Conservation (phyloP, 768 basidiomycete genomes). For the Amanita brunnescens region DNA sequence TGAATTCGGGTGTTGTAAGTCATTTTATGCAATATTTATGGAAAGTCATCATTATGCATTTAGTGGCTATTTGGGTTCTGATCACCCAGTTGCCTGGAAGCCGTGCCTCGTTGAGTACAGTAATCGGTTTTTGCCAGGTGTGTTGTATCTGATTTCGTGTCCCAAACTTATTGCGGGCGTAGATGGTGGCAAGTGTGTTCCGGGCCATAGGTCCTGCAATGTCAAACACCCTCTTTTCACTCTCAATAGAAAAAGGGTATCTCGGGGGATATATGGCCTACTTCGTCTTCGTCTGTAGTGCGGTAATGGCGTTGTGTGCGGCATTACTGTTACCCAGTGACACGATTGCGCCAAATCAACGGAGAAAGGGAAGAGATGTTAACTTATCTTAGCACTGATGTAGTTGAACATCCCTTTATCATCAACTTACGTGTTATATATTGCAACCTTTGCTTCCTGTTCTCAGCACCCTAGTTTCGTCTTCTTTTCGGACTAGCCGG, state of each 20-base stretch:
- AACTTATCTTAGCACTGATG: no score
- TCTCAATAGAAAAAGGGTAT: constrained; percentile 45
- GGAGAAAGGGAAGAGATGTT: no score
- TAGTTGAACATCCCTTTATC: no score
- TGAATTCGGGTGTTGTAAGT: no score
- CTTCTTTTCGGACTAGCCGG: no score
- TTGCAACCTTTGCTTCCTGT: no score
- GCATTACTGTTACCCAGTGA: constrained; percentile 16
- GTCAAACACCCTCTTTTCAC: constrained; percentile 57
- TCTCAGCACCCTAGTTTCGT: no score
- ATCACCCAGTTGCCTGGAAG: neutral
- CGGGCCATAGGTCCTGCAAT: constrained; percentile 46
- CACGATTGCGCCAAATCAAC: no score
- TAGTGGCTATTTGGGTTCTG: no score
- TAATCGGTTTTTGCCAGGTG: neutral
- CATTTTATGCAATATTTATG: no score
- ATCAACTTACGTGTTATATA: no score
- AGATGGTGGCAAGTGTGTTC: constrained; percentile 29
- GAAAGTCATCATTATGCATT: no score
- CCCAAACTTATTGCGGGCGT: neutral
- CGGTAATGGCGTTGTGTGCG: neutral
- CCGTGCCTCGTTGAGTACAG: neutral
- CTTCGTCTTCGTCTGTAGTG: constrained; percentile 23
- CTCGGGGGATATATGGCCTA: constrained; percentile 54
- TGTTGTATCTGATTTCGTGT: neutral